These are phyloP conservation scores for Monosporascus ibericus DNA, from an alignment of 2,329 filamentous ascomycete genomes.

Conservation along the genomic window DNA sequence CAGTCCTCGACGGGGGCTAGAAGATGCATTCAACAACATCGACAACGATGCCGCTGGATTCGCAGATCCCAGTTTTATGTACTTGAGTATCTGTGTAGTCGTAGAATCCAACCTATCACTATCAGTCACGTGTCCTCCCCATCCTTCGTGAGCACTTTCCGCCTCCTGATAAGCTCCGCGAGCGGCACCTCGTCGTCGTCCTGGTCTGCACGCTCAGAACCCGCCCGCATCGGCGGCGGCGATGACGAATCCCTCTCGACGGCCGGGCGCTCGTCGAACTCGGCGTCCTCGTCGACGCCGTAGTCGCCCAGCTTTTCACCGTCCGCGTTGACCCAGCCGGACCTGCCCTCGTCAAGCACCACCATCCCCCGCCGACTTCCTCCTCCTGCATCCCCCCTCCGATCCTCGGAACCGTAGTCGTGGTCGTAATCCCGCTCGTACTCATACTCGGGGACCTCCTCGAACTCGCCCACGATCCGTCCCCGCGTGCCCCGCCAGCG, in stretches of 20 bases:
- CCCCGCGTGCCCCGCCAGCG: constrained; percentile 28
- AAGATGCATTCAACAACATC: neutral
- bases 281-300: constrained; percentile 71
- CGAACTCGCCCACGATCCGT: constrained; percentile 42
- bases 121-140: constrained; percentile 23
- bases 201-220: constrained; percentile 18
- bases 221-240: too few species aligned
- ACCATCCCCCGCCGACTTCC: constrained; percentile 2
- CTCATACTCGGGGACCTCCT: constrained; percentile 43
- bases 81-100: too few species aligned
- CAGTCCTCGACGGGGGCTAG: neutral
- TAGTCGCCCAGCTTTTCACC: constrained; percentile 70
- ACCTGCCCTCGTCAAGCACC: constrained; percentile 38
- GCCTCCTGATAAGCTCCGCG: constrained; percentile 57
- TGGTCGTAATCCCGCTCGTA: constrained; percentile 40
- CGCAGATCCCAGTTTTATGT: too few species aligned
- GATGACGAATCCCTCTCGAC: constrained; percentile 41
- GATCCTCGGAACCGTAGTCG: constrained; percentile 29
- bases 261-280: constrained; percentile 32
- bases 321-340: constrained; percentile 67
- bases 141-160: constrained; percentile 34
- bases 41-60: too few species aligned
- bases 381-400: constrained; percentile 22
- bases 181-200: constrained; percentile 60
- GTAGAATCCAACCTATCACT: neutral